Conservation (phyloP, 2,329 filamentous ascomycete species). For the Calonectria ilicicola region DNA sequence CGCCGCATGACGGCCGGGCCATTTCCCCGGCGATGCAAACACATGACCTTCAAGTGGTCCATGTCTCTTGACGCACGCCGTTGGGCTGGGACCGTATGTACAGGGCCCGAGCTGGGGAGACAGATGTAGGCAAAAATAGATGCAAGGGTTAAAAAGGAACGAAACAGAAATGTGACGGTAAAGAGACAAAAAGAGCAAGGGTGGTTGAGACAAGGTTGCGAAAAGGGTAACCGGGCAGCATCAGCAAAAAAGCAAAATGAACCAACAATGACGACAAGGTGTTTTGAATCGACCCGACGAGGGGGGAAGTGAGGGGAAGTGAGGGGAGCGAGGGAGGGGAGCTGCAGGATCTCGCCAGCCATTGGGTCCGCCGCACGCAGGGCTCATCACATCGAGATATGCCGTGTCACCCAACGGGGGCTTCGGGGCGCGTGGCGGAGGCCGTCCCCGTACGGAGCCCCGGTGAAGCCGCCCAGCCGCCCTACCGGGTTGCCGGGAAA, state of each 20-base stretch:
- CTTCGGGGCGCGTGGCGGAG: background rate
- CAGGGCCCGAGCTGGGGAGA: background rate
- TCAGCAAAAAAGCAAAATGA: background rate
- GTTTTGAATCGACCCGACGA: background rate
- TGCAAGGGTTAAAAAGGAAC: background rate
- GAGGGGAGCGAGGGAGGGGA: background rate
- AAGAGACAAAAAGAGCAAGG: background rate
- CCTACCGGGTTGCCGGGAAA: slow-evolving; percentile 13
- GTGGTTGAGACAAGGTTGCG: slow-evolving; percentile 6
- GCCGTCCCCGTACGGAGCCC: slow-evolving; percentile 10
- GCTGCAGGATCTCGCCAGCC: slow-evolving; percentile 1
- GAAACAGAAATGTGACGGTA: background rate
- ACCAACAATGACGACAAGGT: background rate
- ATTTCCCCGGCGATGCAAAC: background rate
- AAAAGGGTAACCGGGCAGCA: background rate
- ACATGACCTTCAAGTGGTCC: background rate
- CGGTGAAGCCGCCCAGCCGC: background rate
- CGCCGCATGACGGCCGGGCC: background rate
- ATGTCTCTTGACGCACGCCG: background rate
- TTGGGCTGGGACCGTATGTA: background rate
- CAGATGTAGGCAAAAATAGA: background rate
- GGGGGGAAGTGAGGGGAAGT: slow-evolving; percentile 5
- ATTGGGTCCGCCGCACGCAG: slow-evolving; percentile 1
- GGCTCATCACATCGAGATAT: slow-evolving; percentile 10
- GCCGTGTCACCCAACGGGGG: slow-evolving; percentile 10